phyloP scores from a whole-genome alignment of 208 protist species.

The Leptomonas pyrrhocoris region DNA sequence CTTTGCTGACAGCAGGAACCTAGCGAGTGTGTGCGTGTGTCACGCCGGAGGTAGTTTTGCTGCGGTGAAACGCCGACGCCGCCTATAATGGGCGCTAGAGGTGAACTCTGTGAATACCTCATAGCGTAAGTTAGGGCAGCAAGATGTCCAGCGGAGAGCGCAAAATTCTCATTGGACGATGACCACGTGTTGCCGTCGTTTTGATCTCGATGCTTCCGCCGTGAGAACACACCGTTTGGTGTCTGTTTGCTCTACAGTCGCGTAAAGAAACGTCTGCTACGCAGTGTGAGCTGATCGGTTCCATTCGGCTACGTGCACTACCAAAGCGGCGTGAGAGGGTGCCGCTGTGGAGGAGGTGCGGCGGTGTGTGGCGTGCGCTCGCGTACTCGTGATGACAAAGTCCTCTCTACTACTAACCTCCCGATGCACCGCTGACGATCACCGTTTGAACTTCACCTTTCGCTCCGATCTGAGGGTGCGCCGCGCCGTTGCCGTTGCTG shows the following conservation, averaged over 20 bases:
- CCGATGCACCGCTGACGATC: conserved; percentile 31
- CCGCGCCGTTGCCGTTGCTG: not conserved
- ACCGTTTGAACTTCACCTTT: conserved; percentile 54
- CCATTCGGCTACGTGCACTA: conserved; percentile 34
- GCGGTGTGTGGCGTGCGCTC: not conserved
- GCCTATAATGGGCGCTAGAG: conserved; percentile 20
- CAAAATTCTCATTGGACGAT: no score
- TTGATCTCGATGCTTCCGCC: no score
- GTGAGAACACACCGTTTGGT: no score
- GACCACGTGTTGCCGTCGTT: no score
- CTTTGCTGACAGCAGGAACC: conserved; percentile 4
- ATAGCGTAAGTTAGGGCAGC: conserved; percentile 22
- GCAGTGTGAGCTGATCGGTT: conserved; percentile 33
- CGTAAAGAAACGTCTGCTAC: conserved; percentile 23
- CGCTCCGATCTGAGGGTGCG: conserved; percentile 56
- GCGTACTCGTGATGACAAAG: conserved; percentile 32
- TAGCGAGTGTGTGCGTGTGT: no score
- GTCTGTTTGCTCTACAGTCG: no score
- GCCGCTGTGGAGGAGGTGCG: no score
- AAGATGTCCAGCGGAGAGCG: not conserved
- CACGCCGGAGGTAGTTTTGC: no score
- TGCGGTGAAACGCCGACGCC: no score
- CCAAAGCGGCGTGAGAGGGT: conserved; percentile 26
- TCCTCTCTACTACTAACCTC: conserved; percentile 28
- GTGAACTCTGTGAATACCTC: conserved; percentile 18